Percentiles rank a stretch among this genome's conserved stretches.
These are phyloP conservation scores for Phytophthora macrochlamydospora DNA, from an alignment of 352 stramenopile species.

Conservation along the genomic window DNA sequence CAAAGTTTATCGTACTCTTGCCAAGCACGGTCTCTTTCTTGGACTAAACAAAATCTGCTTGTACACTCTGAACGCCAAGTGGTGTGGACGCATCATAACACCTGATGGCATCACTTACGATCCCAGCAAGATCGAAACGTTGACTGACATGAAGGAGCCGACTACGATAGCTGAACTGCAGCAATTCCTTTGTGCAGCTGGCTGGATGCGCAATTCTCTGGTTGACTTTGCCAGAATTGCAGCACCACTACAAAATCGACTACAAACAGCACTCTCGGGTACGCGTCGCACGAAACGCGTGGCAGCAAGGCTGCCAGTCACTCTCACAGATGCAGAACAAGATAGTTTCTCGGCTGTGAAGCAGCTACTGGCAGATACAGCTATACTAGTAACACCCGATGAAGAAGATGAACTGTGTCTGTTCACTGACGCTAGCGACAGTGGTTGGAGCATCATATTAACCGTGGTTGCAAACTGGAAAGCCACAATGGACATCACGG, in stretches of 20 bases:
- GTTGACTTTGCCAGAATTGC: neutral
- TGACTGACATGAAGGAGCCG: neutral
- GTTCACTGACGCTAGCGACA: neutral
- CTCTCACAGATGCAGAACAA: neutral
- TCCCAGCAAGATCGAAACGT: neutral
- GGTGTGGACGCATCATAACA: neutral
- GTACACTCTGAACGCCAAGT: neutral
- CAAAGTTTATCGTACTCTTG: neutral
- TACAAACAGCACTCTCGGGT: neutral
- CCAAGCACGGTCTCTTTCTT: slow-evolving; percentile 1
- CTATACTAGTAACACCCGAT: neutral
- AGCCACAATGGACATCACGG: neutral
- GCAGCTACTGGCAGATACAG: neutral
- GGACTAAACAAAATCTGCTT: slow-evolving; percentile 3
- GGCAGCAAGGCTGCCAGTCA: neutral
- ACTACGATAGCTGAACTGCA: neutral
- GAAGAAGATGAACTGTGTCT: neutral
- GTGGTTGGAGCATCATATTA: neutral
- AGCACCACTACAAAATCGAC: neutral
- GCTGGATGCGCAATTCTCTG: neutral
- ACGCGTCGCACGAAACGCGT: neutral
- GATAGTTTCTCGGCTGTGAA: neutral
- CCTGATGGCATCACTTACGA: neutral
- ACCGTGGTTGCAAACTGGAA: neutral
- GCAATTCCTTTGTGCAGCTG: neutral